Evolutionary conservation across 208 protist genomes (phyloP), one percentile per base, ranked within the genome.

Genomic region (Wallacemonas rigidus): DNA sequence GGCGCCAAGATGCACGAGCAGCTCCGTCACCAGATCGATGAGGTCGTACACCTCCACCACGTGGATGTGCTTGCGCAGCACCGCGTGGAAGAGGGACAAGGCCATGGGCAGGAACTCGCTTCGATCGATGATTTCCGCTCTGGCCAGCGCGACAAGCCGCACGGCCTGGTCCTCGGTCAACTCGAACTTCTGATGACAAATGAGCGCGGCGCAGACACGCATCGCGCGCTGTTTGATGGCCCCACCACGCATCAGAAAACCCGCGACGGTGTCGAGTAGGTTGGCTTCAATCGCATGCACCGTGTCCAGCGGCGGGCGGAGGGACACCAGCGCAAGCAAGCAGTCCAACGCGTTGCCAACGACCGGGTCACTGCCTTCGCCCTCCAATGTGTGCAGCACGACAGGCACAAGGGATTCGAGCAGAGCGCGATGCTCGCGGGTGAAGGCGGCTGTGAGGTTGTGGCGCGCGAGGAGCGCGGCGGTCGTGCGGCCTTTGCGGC

Each of bases 21-120:
- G 64, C 72, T 97, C 91, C 60, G 91, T 95, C 15, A 97, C 79
- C 43, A 96, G 64, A 58, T 91, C 88, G 56, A 97, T 89, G 54
- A 97, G 60, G 62, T 96, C 89, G 75, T 96, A 97, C 11, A 97
- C 80, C 74, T 96, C 91, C 12, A 86, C 74, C n/a, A 97, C 68
- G 72, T 95, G 84, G 1, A 88, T 60, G 77, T 96, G 91, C 75
- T 94, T 93, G 58, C 89, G 82, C n/a, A 97, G 75, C 9, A 97
- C 76, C n/a, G 90, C 83, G 76, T 95, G 82, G 76, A 97, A 82
- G 8, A 97, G 80, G 36, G 70, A 73, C 2, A 97, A 82, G n/a
- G 87, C 83, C 79, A 94, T 92, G 63, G 90, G 81, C 62, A 92
- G 78, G 75, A 91, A 95, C 64, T 83, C 81, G 61, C 82, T 92